Percentiles rank a stretch among this genome's conserved stretches.
These are phyloP conservation scores for Coelastrella sp. DNA, from an alignment of 139 green algal species.

Conservation along the genomic window DNA sequence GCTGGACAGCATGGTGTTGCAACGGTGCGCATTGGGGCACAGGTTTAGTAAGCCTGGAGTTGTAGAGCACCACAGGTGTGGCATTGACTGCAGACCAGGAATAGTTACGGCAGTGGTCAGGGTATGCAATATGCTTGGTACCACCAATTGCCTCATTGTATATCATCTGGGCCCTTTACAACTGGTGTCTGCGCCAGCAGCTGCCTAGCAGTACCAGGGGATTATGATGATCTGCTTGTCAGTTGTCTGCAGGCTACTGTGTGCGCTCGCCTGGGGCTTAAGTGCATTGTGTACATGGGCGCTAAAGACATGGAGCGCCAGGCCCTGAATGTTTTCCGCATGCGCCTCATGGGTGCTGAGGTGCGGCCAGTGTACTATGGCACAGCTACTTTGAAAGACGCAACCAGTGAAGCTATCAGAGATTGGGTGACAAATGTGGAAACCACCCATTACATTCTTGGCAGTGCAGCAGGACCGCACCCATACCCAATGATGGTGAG, in stretches of 20 bases:
- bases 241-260: constrained; percentile 91
- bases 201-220: not conserved
- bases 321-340: constrained; percentile 99
- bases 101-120: no score
- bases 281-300: constrained; percentile 99
- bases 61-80: no score
- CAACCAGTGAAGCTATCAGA: constrained; percentile 96
- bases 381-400: constrained; percentile 98
- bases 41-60: no score
- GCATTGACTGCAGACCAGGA: no score
- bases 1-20: constrained; percentile 98
- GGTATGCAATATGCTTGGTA: no score
- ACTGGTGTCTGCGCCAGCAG: no score
- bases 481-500: constrained; percentile 99
- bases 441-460: constrained; percentile 99
- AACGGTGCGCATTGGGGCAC: constrained; percentile 78
- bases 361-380: constrained; percentile 88
- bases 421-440: constrained; percentile 99
- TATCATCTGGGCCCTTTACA: no score
- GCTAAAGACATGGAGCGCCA: constrained; percentile 98
- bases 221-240: not conserved
- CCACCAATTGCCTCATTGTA: no score
- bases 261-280: constrained; percentile 93
- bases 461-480: constrained; percentile 95
- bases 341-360: constrained; percentile 97